Evolutionary conservation across 257 asterid species (phyloP), one percentile per base, ranked within the genome.

Genomic region (Solanum pimpinellifolium): DNA sequence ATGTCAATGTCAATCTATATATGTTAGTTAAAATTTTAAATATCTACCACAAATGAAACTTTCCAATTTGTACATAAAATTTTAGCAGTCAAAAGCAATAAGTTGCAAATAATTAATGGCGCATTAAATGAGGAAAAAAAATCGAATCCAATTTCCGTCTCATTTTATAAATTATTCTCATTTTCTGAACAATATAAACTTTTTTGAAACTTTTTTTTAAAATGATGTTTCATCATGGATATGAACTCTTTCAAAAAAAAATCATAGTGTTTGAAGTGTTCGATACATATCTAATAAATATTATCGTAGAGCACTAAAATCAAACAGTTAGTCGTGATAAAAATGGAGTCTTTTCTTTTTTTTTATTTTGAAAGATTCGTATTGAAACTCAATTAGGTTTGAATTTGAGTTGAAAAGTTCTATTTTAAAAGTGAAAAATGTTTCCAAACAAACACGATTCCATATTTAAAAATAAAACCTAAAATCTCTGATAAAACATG

Each of bases 231-330:
- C 42, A 39, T 39, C 42, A 7, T 39, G 9, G 9, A 15, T 15
- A 20, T 15, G 6, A 15, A 49, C 16, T 49, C 3, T 15, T 49
- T 0, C 21, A 49, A 49, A 23, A 49, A 47, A 60, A 68, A 29
- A 13, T 0, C 3, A 29, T 3, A 29, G 1, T 1, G 14, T 27
- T 68, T 27, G 0, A 3, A 27, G 75, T 0, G 14, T 68, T 13
- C 4, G 5, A 6, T 18, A 3, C 2, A 2, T 27, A 66, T 1
- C 35, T 4, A 11, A 4, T 6, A 25, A 25, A 11, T 25, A 66
- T 66, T 66, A 25, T 66, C 25, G 1, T 18, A 5, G 7, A 14
- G 20, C 29, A 73, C 29, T 20, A 35, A 37, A 73, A 73, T 35
- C 47, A 73, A 73, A 73, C 21, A 2, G 10, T 37, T 11, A 65